Evolutionary conservation across 345 rosid species (phyloP), one percentile per base, ranked within the genome.

Genomic region (Camelina laxa): DNA sequence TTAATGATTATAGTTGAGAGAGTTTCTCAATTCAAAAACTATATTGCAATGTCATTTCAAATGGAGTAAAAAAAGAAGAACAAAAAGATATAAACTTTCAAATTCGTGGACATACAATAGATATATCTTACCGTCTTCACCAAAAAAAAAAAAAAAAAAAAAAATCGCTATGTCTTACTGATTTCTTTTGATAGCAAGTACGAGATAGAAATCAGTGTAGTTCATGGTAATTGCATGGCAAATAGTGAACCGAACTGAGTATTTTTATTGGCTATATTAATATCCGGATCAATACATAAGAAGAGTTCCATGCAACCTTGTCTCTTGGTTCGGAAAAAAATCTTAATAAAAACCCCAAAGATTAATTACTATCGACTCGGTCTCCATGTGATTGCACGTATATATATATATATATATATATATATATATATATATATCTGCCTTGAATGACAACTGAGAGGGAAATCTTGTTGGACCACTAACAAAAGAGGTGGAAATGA

Each of bases 401-500:
- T 41, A 14, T 7, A 1, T 47, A 2, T 15, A 45, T 16, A 47
- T n/a, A 7, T 47, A 2, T 27, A 27, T 24, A 24, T 24, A 24
- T 27, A 4, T 27, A 27, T 39, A 10, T 41, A 14, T 7, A 1
- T 47, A 2, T 14, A 2, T 16, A 16, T 4, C 14, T 16, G 49
- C 6, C 49, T 45, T 44, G 8, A 19, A 49, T 49, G 55, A 19
- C 13, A 50, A 50, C 24, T 47, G 31, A 50, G 55, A 22, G 33
- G 24, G 9, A 6, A 55, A 24, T 24, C 42, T 30, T 16, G 10
- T 22, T 69, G 64, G 73, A 69, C 73, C 73, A 42, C 54, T 55
- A 13, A 41, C 9, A 69, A 50, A 39, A 67, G 42, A 54, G 41
- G 61, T 54, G 49, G 62, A 24, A 67, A 67, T 38, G 72, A 41